Evolutionary conservation across 176 grass and related monocot species (phyloP), one percentile per base, ranked within the genome.

Genomic region (Oryza rufipogon): DNA sequence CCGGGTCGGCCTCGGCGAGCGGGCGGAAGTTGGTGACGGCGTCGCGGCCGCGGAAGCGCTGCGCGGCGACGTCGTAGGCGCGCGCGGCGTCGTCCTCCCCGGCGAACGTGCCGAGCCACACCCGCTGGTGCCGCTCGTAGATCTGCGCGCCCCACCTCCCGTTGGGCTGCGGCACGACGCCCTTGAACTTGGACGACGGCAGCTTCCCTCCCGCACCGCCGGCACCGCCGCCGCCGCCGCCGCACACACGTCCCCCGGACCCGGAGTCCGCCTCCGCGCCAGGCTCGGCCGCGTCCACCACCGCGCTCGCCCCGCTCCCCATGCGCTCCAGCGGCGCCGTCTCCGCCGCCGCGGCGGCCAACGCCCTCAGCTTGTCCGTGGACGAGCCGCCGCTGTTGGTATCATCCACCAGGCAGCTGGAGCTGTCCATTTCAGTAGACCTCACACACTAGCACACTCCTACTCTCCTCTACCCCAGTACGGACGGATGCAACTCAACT

Each of bases 91-190:
- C 86, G 2, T 67, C 51, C 83, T 99, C 97, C 0, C 86, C 86
- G 19, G 91, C 79, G 81, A 94, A 99, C 2, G 97, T 99, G 64
- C 97, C 97, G 17, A 99, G 93, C 97, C 97, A 99, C 38, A 99
- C 97, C 63, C 97, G 89, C 79, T 91, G 93, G 93, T 98, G 97
- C 10, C 89, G 85, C 90, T 99, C 93, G 81, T 99, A 99, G 90
- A 99, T 99, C 92, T 99, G 97, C 42, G 97, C 86, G 20, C 97
- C 97, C 97, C 97, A 99, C 26, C 97, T 84, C 45, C 97, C 97
- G 88, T 99, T 99, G n/a, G 97, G 97, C 92, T 99, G 97, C 2
- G 97, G 88, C 47, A 99, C 97, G 9, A 99, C 97, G 66, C 97
- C 97, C 81, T 99, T 99, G 89, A 77, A 96, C 70, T 64, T 76